Evolutionary conservation across 768 basidiomycete species (phyloP), one percentile per base, ranked within the genome.

Genomic region (Coprinopsis strossmayeri): DNA sequence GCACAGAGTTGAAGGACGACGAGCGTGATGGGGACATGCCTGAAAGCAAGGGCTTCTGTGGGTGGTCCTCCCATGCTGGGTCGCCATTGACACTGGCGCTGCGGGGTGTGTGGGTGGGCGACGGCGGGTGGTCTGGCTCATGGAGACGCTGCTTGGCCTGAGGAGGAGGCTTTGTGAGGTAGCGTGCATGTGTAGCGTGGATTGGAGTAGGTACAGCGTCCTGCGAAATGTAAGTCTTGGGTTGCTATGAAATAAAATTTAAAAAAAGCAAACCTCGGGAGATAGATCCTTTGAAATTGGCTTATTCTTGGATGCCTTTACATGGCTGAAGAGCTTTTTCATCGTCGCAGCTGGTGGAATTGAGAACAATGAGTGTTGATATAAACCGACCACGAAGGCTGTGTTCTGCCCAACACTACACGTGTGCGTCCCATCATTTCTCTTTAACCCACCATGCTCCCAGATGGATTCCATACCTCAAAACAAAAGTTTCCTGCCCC

Each of bases 251-350:
- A 32, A 23, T 7, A 18, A 21, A 24, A 39, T 35, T 43, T 32
- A 32, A 48, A 34, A 28, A 30, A 27, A 35, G 53, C 54, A 18
- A 46, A 67, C 67, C 59, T 71, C 65, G 56, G 55, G 60, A 45
- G 37, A 48, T 40, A 53, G 56, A 52, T 62, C 68, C 53, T 59
- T 69, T 51, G 58, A 58, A 46, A 43, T 51, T 17, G 50, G 51
- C 60, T 73, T 78, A 38, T 49, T 51, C 60, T 66, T 64, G 50
- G 57, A 59, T 57, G 57, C 59, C 57, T 78, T 82, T 59, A 70
- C 72, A 46, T 74, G 67, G 21, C 69, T 68, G 50, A 84, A 83
- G 35, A 84, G 63, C 66, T 74, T 82, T 69, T 77, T 82, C 81
- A 82, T 83, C 43, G 51, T 59, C 28, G 34, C 1, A 48, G 46